Evolutionary conservation across 2,329 filamentous ascomycete genomes (phyloP).

Genomic region (Colletotrichum sp.): DNA sequence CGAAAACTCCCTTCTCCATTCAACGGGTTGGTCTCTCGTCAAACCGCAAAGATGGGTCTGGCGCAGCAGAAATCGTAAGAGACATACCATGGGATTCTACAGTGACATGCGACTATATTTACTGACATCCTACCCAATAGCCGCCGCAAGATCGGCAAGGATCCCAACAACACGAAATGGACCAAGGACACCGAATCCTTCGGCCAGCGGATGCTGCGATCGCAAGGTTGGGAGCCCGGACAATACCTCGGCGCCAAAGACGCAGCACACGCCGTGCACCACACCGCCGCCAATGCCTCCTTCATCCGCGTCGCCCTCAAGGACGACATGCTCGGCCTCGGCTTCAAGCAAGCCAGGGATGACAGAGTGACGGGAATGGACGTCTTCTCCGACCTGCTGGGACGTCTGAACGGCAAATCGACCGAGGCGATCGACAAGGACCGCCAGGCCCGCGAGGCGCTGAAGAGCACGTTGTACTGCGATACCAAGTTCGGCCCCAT

Average conservation of each 20-base stretch:
- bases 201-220: conserved; percentile 86
- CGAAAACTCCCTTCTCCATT: conserved; percentile 6
- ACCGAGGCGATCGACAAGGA: conserved; percentile 76
- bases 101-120: not conserved
- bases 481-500: conserved; percentile 80
- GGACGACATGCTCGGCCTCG: conserved; percentile 89
- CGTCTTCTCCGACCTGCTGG: conserved; percentile 84
- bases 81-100: not conserved
- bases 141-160: conserved; percentile 77
- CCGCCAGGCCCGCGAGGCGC: conserved; percentile 68
- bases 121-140: conserved; percentile 24
- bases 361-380: conserved; percentile 86
- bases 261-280: conserved; percentile 75
- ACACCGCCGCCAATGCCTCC: conserved; percentile 81
- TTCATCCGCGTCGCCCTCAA: conserved; percentile 87
- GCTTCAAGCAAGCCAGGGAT: conserved; percentile 77
- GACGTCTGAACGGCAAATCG: conserved; percentile 86
- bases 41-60: conserved; percentile 22
- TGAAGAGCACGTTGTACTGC: conserved; percentile 76
- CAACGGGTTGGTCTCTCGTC: not conserved
- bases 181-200: conserved; percentile 80
- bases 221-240: conserved; percentile 91
- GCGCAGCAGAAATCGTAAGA: conserved; percentile 20
- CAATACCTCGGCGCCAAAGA: conserved; percentile 80
- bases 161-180: conserved; percentile 98